These are phyloP conservation scores for Phytophthora meadii DNA, from an alignment of 352 stramenopile genomes.

Conservation along the genomic window DNA sequence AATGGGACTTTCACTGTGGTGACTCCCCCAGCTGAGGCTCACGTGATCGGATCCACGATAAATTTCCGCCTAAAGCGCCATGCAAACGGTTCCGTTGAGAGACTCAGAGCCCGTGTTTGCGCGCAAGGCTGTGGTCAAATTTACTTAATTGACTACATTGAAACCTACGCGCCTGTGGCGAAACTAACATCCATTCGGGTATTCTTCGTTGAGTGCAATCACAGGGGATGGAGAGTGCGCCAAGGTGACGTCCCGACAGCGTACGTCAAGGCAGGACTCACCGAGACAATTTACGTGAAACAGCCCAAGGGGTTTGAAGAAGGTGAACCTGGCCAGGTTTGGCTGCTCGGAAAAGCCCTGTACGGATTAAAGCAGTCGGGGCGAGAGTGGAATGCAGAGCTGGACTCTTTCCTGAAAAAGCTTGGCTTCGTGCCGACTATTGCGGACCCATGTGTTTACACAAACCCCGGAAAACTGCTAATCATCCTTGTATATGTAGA, in stretches of 20 bases:
- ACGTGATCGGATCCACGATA: background rate
- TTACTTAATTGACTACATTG: conserved; percentile 10
- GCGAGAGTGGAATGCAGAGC: conserved; percentile 5
- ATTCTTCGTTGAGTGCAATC: conserved; percentile 6
- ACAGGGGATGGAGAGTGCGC: background rate
- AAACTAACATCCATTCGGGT: conserved; percentile 1
- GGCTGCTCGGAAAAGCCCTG: conserved; percentile 4
- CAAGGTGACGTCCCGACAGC: conserved; percentile 7
- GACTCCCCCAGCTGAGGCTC: background rate
- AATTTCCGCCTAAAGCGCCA: background rate
- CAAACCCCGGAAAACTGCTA: no score
- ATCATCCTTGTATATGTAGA: no score
- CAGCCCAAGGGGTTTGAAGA: conserved; percentile 10
- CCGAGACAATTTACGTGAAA: conserved; percentile 5
- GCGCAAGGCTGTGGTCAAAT: conserved; percentile 1
- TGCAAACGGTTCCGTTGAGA: conserved; percentile 11
- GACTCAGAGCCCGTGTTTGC: background rate
- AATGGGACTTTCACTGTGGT: background rate
- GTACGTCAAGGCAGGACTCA: conserved; percentile 1
- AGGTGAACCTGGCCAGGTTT: conserved; percentile 7
- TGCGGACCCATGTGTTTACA: no score
- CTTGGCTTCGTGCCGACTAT: no score
- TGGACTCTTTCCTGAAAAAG: background rate
- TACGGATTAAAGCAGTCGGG: conserved; percentile 13
- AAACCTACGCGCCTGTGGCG: conserved; percentile 6